Base-by-base conservation (phyloP, 768 basidiomycete genomes). In the Lyophyllum shimeji region DNA sequence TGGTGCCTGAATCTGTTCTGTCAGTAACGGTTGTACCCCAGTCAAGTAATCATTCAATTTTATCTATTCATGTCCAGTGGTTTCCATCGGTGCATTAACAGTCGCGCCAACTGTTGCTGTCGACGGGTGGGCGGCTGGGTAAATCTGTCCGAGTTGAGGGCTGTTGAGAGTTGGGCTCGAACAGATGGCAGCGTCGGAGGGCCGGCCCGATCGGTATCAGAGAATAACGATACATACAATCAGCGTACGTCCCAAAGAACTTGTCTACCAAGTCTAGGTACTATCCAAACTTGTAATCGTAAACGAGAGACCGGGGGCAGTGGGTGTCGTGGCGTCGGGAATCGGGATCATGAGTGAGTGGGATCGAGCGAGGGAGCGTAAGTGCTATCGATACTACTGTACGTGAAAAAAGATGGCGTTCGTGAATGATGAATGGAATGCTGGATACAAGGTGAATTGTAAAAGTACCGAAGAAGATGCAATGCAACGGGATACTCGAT, bases 331-430 rank as follows among this genome's bases (percentile, higher is more conserved):
- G 48, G 13, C 17, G n/a, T 21, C 7, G 33, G n/a, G 34, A 37
- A 9, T 21, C 7, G 33, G n/a, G 34, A 37, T 13, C 7, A 34
- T 50, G 48, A 50, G 48, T 50, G 48, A 40, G 48, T 23, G 47
- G 24, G 7, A 49, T 12, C 17, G 25, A 46, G 45, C 8, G 24
- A 27, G 31, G 43, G 31, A 52, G 21, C 27, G 50, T 29, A 18
- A 43, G 43, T 52, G 50, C 39, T 52, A 29, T 27, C 39, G 23
- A 50, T 50, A 37, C 47, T 48, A 48, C 47, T 48, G 29, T 48
- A 52, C 50, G 50, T 52, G 12, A n/a, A 29, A 29, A 51, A 51
- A 42, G 40, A 51, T 47, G 53, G 23, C n/a, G n/a, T 17, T 48
- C 15, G 44, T 53, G 15, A 27, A 47, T 53, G 45, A 47, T 40